Base-by-base conservation (phyloP, 1,139 yeast genomes). In the Groenewaldozyma sp. region DNA sequence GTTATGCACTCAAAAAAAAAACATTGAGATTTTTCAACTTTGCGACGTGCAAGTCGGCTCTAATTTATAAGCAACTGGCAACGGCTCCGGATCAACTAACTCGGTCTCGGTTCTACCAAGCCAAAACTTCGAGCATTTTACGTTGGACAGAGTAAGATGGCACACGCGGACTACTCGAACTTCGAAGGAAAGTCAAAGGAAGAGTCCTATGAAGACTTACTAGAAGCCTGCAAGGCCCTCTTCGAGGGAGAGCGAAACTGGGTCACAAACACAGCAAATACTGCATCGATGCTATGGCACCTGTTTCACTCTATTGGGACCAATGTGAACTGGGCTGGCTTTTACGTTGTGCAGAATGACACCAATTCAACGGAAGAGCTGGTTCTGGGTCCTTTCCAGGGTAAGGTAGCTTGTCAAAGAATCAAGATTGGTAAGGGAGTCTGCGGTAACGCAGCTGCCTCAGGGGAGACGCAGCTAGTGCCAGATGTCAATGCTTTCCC, bases 401-500 rank as follows among this genome's bases (percentile, higher is more conserved):
- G 98, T 1, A 86, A 86, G 59, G 97, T 91, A 2, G 97, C 97
- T 0, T 91, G 98, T 55, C 97, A 91, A 60, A 60, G 64, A 16
- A 91, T 91, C 43, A 56, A 65, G 42, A 65, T 82, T 42, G 96
- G 95, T 3, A 70, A 65, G 43, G 98, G 98, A 6, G 97, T 91
- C 0, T 91, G 97, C 63, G 97, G 98, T 4, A 66, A 74, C 1
- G 94, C 95, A 1, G 95, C 94, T 0, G 46, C 57, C 0, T 50
- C 66, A 0, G 59, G 61, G 42, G 39, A 59, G 39, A 80, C 95
- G 0, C 94, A 84, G 56, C 57, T 86, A 9, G 96, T 91, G 6
- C 67, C 70, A 0, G 73, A 91, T 58, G 97, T 88, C 2, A 69
- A 80, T 20, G 58, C 71, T 49, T 87, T 75, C 51, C 94, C 95